These are phyloP conservation scores for Entamoeba histolytica DNA, from an alignment of 208 protist species.

Conservation along the genomic window DNA sequence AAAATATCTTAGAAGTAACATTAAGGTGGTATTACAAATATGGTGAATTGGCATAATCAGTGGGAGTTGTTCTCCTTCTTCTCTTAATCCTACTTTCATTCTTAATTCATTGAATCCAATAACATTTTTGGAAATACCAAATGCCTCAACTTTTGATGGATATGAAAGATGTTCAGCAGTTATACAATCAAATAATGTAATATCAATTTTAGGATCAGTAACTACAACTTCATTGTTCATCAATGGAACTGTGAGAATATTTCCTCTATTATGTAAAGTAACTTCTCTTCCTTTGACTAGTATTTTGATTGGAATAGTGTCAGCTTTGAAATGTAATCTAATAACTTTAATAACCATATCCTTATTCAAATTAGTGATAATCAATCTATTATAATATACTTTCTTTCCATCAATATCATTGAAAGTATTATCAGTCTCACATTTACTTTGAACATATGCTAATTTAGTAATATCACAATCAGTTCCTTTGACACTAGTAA, in stretches of 20 bases:
- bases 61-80: background rate
- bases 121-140: background rate
- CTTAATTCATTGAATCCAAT: background rate
- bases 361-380: background rate
- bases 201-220: background rate
- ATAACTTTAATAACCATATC: background rate
- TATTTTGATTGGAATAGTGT: background rate
- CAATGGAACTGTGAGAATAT: background rate
- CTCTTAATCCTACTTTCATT: background rate
- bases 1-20: background rate
- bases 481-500: background rate
- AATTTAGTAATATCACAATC: background rate
- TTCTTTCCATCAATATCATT: background rate
- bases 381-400: background rate
- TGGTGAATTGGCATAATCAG: background rate
- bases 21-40: background rate
- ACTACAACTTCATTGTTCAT: background rate
- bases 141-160: background rate
- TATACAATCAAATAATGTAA: background rate
- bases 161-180: background rate
- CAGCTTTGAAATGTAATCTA: background rate
- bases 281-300: background rate
- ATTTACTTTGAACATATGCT: background rate
- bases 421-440: background rate
- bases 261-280: background rate